Base-by-base conservation (phyloP, 2,329 filamentous ascomycete species). In the Colletotrichum eleusines region DNA sequence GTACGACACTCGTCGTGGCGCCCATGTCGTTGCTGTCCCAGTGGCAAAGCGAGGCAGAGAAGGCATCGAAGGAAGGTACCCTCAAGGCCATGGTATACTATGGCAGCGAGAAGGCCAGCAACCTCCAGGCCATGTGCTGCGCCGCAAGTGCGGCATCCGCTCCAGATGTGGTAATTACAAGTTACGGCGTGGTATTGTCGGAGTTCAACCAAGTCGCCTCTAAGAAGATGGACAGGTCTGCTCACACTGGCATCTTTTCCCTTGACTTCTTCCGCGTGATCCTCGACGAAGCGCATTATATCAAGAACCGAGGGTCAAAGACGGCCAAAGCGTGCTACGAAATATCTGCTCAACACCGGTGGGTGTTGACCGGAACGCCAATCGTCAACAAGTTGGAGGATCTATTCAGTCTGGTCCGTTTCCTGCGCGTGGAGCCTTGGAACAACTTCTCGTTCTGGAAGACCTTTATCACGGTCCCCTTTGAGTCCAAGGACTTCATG, bases 381-480 rank as follows among this genome's bases (percentile, higher is more conserved):
- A 98, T 99, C 67, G 95, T 99, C 74, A 99, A 99, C 79, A 91
- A 94, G 53, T 86, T 99, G 0, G 95, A 98, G 79, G 96, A 98
- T 80, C 84, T 99, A 18, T 98, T 98, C 82, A 97, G 94, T 77
- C 83, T 99, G 46, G 94, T 98, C 16, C 90, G 94, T 3, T 99
- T 98, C 81, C 84, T 99, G 14, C 91, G 94, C 67, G 96, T 99
- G 5, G 95, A 98, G 78, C 96, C 96, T 0, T 99, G 96, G 96
- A 96, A 92, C 77, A 98, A 98, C 79, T 99, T 99, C 80, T 97
- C 95, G 0, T 99, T 97, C 82, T 99, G 96, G 96, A 95, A 95
- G 78, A 98, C 96, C 0, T 99, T 99, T 79, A 98, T 99, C 77
- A 99, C 96, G 0, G 91, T 97, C 1, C 96, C 96, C 0, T 99